Conservation (phyloP, 1,284 basidiomycete species). For the Termitomyces sp. region DNA sequence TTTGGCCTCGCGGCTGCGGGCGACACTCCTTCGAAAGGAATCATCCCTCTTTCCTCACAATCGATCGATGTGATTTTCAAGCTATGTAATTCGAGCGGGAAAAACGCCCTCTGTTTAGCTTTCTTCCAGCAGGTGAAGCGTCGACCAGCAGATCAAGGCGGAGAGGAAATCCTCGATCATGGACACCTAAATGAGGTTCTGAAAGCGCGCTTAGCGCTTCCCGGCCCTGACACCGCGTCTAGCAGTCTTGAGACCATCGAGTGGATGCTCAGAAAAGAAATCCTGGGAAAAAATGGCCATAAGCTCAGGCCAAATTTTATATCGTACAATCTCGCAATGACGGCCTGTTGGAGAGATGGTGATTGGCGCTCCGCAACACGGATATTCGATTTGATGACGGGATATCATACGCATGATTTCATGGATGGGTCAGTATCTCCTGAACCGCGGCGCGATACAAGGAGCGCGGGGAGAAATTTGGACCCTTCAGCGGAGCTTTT, state of each 20-base stretch:
- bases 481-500: slow-evolving; percentile 44
- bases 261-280: slow-evolving; percentile 57
- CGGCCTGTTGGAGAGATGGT: slow-evolving; percentile 50
- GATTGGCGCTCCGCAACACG: slow-evolving; percentile 58
- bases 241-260: slow-evolving; percentile 53
- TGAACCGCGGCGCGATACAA: slow-evolving; percentile 33
- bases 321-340: slow-evolving; percentile 55
- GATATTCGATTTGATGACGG: slow-evolving; percentile 64
- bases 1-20: slow-evolving; percentile 52
- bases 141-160: slow-evolving; percentile 30
- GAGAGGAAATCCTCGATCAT: slow-evolving; percentile 39
- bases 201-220: slow-evolving; percentile 43
- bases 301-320: slow-evolving; percentile 43
- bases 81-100: slow-evolving; percentile 47
- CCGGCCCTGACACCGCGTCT: slow-evolving; percentile 31
- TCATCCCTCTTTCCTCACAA: slow-evolving; percentile 37
- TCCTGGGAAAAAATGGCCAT: slow-evolving; percentile 32
- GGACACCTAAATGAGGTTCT: slow-evolving; percentile 57
- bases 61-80: slow-evolving; percentile 50
- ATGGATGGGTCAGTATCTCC: slow-evolving; percentile 37
- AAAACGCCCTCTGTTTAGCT: slow-evolving; percentile 44
- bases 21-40: slow-evolving; percentile 33
- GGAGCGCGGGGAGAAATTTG: slow-evolving; percentile 38
- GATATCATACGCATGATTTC: slow-evolving; percentile 50
- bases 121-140: slow-evolving; percentile 56